Percentiles rank a stretch among this genome's conserved stretches.
Evolutionary conservation across 177 flowering plant species (phyloP).

Genomic region (Telopea speciosissima): DNA sequence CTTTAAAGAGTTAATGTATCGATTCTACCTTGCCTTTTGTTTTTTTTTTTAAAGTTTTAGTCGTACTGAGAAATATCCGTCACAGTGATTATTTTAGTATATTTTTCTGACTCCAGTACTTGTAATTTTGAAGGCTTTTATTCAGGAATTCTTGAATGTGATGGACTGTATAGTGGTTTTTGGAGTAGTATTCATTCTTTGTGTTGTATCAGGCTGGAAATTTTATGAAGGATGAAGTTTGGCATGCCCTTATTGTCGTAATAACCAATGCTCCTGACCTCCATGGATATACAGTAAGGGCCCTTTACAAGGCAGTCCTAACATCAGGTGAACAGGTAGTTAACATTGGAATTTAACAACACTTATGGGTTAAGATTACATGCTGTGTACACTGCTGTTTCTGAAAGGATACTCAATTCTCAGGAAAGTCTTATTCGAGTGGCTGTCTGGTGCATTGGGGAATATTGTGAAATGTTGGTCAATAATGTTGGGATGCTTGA

Average conservation of each 20-base stretch:
- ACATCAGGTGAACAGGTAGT: slow-evolving; percentile 84
- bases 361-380: background rate
- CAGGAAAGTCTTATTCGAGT: slow-evolving; percentile 95
- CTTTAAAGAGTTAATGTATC: no score
- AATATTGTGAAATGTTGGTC: slow-evolving; percentile 92
- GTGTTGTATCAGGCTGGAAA: slow-evolving; percentile 74
- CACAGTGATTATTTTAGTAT: background rate
- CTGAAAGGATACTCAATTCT: slow-evolving; percentile 3
- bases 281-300: slow-evolving; percentile 90
- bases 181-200: background rate
- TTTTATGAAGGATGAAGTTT: slow-evolving; percentile 93
- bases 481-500: slow-evolving; percentile 75
- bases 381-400: slow-evolving; percentile 3
- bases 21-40: no score
- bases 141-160: background rate
- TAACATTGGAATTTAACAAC: slow-evolving; percentile 3
- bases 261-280: slow-evolving; percentile 91
- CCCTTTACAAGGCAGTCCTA: slow-evolving; percentile 78
- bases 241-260: slow-evolving; percentile 93
- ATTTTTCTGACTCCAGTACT: background rate
- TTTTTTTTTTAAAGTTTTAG: no score
- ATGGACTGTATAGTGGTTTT: background rate
- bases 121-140: background rate
- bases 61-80: no score
- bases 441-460: slow-evolving; percentile 98